Evolutionary conservation across 1,284 basidiomycete species (phyloP).

Genomic region (Athelia sp.): DNA sequence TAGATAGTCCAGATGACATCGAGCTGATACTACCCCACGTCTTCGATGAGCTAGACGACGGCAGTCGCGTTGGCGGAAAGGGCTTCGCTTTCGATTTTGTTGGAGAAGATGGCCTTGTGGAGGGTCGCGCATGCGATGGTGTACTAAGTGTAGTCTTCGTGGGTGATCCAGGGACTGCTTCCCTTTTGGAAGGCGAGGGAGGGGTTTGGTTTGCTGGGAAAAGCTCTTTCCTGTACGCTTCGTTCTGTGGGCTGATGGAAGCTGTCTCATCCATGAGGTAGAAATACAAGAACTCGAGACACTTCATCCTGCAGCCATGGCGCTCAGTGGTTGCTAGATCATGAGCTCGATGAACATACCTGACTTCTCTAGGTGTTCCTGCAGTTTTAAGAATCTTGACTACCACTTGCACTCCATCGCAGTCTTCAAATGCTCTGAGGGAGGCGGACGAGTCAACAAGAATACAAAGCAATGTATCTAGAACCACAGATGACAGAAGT

Average conservation of each 20-base stretch:
- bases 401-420: constrained; percentile 71
- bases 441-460: constrained; percentile 77
- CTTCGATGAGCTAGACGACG: constrained; percentile 26
- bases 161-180: neutral
- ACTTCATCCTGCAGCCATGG: constrained; percentile 73
- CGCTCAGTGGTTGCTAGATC: neutral
- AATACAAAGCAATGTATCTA: constrained; percentile 81
- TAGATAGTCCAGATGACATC: constrained; percentile 38
- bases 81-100: constrained; percentile 18
- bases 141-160: constrained; percentile 23
- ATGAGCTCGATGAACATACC: constrained; percentile 43
- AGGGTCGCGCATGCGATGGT: constrained; percentile 18
- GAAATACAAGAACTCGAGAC: constrained; percentile 88
- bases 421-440: constrained; percentile 71
- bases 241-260: constrained; percentile 11
- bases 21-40: constrained; percentile 17
- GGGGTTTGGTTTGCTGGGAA: constrained; percentile 3
- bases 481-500: constrained; percentile 53
- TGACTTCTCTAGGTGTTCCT: constrained; percentile 75
- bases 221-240: neutral
- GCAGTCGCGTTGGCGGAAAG: constrained; percentile 20
- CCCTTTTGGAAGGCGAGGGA: constrained; percentile 23
- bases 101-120: constrained; percentile 18
- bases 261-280: constrained; percentile 79
- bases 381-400: constrained; percentile 81